Conservation (phyloP, 257 asterid species). For the Salvia hispanica region DNA sequence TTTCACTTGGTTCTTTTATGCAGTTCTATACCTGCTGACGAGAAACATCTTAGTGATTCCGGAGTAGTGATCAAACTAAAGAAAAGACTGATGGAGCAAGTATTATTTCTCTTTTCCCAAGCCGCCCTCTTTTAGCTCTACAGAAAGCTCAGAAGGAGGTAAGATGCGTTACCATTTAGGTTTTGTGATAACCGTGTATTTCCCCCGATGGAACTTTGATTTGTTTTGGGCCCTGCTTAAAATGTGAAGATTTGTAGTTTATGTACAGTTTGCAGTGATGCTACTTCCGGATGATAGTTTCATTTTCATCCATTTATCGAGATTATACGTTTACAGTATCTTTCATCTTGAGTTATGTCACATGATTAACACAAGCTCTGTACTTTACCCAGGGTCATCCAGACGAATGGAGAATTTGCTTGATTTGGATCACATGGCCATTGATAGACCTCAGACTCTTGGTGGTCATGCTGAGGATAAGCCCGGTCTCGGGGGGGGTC, state of each 20-base stretch:
- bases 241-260: neutral
- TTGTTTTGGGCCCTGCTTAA: neutral
- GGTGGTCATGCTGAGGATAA: constrained; percentile 28
- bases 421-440: constrained; percentile 53
- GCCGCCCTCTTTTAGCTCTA: constrained; percentile 65
- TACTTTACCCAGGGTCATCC: constrained; percentile 50
- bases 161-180: constrained; percentile 16
- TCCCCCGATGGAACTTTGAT: constrained; percentile 3
- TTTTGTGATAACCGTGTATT: neutral
- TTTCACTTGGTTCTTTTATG: constrained; percentile 29
- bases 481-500: constrained; percentile 33
- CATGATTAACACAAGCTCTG: constrained; percentile 18
- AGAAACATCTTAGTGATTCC: constrained; percentile 36
- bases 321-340: neutral
- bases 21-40: constrained; percentile 50
- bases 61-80: constrained; percentile 36
- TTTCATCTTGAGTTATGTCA: neutral
- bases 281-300: constrained; percentile 8
- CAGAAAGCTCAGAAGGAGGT: constrained; percentile 82
- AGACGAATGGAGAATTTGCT: constrained; percentile 53
- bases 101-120: constrained; percentile 54
- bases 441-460: constrained; percentile 36
- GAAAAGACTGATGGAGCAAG: constrained; percentile 54
- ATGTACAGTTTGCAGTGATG: neutral
- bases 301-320: neutral